Base-by-base conservation (phyloP, 106 monocot species). In the Chionographis japonica region DNA sequence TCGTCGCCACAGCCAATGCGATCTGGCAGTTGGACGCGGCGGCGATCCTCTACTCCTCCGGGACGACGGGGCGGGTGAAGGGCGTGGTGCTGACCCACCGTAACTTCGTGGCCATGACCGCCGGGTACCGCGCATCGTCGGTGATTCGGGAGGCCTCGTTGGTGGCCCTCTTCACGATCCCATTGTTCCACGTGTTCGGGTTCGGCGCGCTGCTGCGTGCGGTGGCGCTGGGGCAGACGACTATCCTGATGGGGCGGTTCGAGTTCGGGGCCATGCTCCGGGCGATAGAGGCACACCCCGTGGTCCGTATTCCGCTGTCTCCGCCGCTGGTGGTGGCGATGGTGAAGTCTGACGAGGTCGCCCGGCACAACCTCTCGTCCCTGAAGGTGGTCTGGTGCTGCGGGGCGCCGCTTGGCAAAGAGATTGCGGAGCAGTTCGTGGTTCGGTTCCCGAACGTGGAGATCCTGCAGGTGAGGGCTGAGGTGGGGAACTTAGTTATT, bases 31-130 rank as follows among this genome's bases (percentile, higher is more conserved):
- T 72, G 2, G 86, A 86, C 12, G 10, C 61, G 15, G 86, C 83
- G 39, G 79, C 18, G 39, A 79, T 86, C 2, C 63, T 68, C 17
- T 82, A 63, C 78, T 86, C 86, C 0, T 86, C 86, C 2, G 82
- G 86, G 11, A 82, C 86, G 7, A 78, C 86, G 4, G 86, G 82
- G 6, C 17, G 3, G 14, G 27, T 54, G n/a, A 86, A 86, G 68
- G 82, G 68, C 2, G 82, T 54, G 8, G 68, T 50, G n/a, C 37
- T 69, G 56, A 38, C 78, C 3, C 86, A 86, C 72, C 67, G 68
- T 4, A 72, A 40, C 78, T 56, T 60, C 54, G 79, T 86, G 35
- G 59, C 72, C 11, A 68, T 71, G 66, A 13, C 41, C 49, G 66
- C 56, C 2, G 14, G 8, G 37, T 46, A 16, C 63, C n/a, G 2